These are phyloP conservation scores for Achaetomium macrosporum DNA, from an alignment of 2,329 filamentous ascomycete genomes.

Conservation along the genomic window DNA sequence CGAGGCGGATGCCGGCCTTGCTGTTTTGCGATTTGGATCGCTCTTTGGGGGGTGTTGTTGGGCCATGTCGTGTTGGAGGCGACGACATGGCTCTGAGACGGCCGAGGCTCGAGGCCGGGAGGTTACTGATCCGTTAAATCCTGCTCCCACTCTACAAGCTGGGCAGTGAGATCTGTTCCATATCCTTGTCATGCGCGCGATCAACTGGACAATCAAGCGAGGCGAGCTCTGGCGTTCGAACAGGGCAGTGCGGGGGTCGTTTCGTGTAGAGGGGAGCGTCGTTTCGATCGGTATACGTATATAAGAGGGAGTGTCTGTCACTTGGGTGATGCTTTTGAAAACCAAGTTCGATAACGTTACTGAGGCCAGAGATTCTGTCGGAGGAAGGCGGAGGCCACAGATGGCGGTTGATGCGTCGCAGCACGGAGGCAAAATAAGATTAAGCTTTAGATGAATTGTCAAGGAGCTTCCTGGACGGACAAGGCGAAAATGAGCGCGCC, in stretches of 20 bases:
- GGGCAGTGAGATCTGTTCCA: constrained; percentile 29
- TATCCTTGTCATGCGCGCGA: constrained; percentile 28
- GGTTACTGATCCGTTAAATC: constrained; percentile 18
- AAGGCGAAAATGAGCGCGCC: constrained; percentile 18
- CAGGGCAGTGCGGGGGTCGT: background rate
- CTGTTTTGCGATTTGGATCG: constrained; percentile 37
- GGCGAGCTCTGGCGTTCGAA: background rate
- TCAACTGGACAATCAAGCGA: constrained; percentile 5
- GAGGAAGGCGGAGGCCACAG: background rate
- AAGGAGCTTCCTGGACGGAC: constrained; percentile 3
- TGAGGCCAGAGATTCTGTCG: background rate
- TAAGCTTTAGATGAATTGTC: constrained; percentile 8
- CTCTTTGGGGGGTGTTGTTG: constrained; percentile 34
- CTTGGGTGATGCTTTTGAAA: background rate
- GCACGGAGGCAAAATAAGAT: constrained; percentile 4
- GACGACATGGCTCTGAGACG: constrained; percentile 28
- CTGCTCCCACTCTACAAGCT: constrained; percentile 20
- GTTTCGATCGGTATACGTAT: background rate
- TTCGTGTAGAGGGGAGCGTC: background rate
- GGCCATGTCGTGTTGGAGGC: constrained; percentile 27
- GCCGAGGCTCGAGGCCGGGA: constrained; percentile 23
- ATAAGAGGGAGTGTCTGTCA: constrained; percentile 1
- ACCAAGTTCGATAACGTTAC: background rate
- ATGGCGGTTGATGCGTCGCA: constrained; percentile 7
- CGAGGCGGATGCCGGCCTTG: constrained; percentile 40